A percentile compares a stretch with the other conserved stretches of the same genome.
Conservation (phyloP, 768 basidiomycete genomes). For the Naganishia kalamii region DNA sequence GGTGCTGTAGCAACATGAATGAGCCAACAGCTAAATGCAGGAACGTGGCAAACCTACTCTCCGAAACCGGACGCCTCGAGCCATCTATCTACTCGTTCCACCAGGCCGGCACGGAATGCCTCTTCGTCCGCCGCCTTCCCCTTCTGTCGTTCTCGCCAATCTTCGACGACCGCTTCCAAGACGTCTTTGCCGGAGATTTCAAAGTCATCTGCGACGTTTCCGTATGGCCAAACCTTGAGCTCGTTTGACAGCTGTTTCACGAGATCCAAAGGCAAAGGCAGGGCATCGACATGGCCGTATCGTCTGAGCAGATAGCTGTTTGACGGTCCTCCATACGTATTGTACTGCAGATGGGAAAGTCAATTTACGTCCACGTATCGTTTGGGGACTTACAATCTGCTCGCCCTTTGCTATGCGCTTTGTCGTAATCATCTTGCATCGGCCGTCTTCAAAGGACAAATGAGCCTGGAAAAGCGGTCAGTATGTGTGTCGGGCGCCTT, state of each 20-base stretch:
- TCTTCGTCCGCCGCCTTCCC: not conserved
- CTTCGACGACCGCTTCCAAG: conserved; percentile 32
- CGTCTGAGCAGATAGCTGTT: conserved; percentile 89
- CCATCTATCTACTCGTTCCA: conserved; percentile 85
- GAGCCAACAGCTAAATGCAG: no score
- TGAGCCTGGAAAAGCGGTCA: conserved; percentile 57
- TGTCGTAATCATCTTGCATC: conserved; percentile 64
- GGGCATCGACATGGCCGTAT: conserved; percentile 83
- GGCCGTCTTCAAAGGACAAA: conserved; percentile 66
- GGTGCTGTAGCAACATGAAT: conserved; percentile 23
- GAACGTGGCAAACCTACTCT: not conserved
- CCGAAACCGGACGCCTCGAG: conserved; percentile 84
- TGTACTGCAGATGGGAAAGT: conserved; percentile 61
- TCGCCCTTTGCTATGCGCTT: conserved; percentile 66
- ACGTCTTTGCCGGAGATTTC: conserved; percentile 34
- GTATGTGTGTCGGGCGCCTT: not conserved
- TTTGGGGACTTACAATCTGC: conserved; percentile 64
- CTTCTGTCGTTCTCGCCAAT: conserved; percentile 16
- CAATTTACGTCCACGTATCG: not conserved
- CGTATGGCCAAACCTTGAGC: conserved; percentile 29
- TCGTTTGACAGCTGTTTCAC: conserved; percentile 21
- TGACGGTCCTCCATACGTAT: conserved; percentile 89
- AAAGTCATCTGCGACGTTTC: conserved; percentile 46
- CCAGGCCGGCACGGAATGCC: conserved; percentile 48
- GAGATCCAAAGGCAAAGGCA: conserved; percentile 47